These are phyloP conservation scores for Coemansia sp. DNA, from an alignment of 192 early-diverging fungal species.

Conservation along the genomic window DNA sequence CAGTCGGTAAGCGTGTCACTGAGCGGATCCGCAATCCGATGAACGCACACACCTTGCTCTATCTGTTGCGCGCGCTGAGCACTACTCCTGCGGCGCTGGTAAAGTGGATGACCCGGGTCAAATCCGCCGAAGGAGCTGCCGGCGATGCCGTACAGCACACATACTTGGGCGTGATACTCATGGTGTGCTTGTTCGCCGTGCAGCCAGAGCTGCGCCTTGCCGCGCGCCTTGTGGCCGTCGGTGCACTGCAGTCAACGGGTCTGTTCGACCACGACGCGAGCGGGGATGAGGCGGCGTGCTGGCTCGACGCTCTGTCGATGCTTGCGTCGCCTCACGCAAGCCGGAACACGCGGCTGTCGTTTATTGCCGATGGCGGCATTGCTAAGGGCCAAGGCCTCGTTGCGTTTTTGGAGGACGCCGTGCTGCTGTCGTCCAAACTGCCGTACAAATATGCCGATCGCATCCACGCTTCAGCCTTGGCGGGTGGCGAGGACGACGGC, in stretches of 20 bases:
- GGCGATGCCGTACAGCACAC: slow-evolving; percentile 19
- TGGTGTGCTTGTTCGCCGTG: slow-evolving; percentile 28
- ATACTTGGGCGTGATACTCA: slow-evolving; percentile 24
- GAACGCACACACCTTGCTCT: slow-evolving; percentile 32
- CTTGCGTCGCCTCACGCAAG: slow-evolving; percentile 34
- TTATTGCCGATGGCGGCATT: not conserved
- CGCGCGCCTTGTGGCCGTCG: slow-evolving; percentile 20
- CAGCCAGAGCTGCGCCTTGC: slow-evolving; percentile 34
- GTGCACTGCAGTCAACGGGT: slow-evolving; percentile 28
- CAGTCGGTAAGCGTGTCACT: not conserved
- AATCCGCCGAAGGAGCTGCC: not conserved
- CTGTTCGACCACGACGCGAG: slow-evolving; percentile 46
- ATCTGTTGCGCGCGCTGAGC: slow-evolving; percentile 26
- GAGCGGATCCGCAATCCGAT: slow-evolving; percentile 15
- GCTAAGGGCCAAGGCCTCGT: slow-evolving; percentile 24
- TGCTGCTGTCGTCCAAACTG: slow-evolving; percentile 23
- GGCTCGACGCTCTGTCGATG: slow-evolving; percentile 47
- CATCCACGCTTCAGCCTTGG: slow-evolving; percentile 11
- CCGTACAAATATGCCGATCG: slow-evolving; percentile 53
- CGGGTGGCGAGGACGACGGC: not conserved
- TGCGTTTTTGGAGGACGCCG: slow-evolving; percentile 37
- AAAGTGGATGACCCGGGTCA: slow-evolving; percentile 24
- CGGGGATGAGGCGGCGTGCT: slow-evolving; percentile 31
- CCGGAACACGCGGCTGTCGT: slow-evolving; percentile 14
- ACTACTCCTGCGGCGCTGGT: slow-evolving; percentile 21